phyloP scores from a whole-genome alignment of 2,329 filamentous ascomycete genomes.

The Onygena corvina region DNA sequence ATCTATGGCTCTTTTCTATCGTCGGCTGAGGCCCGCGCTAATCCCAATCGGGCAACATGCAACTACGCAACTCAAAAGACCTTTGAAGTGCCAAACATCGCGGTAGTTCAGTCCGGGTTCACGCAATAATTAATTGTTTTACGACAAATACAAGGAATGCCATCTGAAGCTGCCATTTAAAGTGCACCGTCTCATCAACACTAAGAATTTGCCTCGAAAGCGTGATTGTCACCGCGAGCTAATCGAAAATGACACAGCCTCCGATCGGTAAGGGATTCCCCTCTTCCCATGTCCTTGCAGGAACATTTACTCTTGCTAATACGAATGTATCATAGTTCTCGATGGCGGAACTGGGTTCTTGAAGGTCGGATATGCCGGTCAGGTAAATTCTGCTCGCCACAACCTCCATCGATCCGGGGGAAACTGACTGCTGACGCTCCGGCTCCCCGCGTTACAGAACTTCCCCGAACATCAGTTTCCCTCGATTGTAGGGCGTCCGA shows the following conservation, averaged over 20 bases:
- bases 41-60: neutral
- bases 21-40: neutral
- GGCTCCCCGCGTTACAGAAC: conserved; percentile 49
- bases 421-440: conserved; percentile 5
- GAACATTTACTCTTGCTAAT: conserved; percentile 22
- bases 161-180: neutral
- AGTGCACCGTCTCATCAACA: neutral
- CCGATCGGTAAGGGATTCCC: conserved; percentile 35
- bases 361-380: conserved; percentile 96
- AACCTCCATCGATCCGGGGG: neutral
- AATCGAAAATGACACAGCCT: conserved; percentile 34
- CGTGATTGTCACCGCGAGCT: neutral
- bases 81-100: neutral
- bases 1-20: no score
- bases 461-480: conserved; percentile 98
- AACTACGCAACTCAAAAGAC: neutral
- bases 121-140: neutral
- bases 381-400: conserved; percentile 36
- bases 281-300: conserved; percentile 13
- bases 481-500: conserved; percentile 93
- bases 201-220: neutral
- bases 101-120: neutral
- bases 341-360: conserved; percentile 99
- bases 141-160: neutral
- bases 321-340: conserved; percentile 55